A percentile compares a stretch with the other conserved stretches of the same genome.
These are phyloP conservation scores for Lumnitzera racemosa DNA, from an alignment of 345 rosid genomes.

Conservation along the genomic window DNA sequence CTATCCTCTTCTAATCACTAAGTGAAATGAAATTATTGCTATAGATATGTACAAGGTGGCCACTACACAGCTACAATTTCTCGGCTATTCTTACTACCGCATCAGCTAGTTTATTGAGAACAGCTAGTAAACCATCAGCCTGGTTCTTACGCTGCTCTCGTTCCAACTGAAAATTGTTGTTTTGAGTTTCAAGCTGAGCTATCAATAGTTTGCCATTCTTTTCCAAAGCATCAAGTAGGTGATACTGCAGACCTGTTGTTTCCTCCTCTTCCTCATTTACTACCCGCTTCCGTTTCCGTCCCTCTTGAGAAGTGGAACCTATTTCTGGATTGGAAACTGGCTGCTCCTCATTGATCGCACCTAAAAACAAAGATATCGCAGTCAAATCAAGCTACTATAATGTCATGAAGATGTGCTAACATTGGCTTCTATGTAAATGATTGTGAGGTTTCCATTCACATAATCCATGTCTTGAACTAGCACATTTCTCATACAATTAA, in stretches of 20 bases:
- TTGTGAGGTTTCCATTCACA: no score
- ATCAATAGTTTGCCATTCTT: conserved; percentile 14
- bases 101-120: conserved; percentile 19
- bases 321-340: conserved; percentile 6
- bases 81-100: conserved; percentile 20
- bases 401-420: no score
- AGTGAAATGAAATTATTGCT: no score
- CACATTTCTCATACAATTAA: no score
- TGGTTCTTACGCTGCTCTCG: conserved; percentile 16
- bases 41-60: no score
- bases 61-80: conserved; percentile 10
- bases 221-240: conserved; percentile 12
- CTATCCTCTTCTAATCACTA: no score
- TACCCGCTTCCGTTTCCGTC: conserved; percentile 14
- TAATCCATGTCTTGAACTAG: no score
- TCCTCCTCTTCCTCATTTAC: conserved; percentile 9
- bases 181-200: conserved; percentile 20
- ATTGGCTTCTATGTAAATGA: no score
- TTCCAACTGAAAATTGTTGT: conserved; percentile 13
- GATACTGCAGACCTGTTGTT: conserved; percentile 5
- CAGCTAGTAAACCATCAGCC: conserved; percentile 10
- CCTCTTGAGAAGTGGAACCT: conserved; percentile 12
- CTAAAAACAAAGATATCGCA: conserved; percentile 7
- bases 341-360: conserved; percentile 4
- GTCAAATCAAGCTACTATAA: no score